Percentiles rank a stretch among this genome's conserved stretches.
phyloP scores from a whole-genome alignment of 192 early-diverging fungal genomes.

The Rhizophagus sp. region DNA sequence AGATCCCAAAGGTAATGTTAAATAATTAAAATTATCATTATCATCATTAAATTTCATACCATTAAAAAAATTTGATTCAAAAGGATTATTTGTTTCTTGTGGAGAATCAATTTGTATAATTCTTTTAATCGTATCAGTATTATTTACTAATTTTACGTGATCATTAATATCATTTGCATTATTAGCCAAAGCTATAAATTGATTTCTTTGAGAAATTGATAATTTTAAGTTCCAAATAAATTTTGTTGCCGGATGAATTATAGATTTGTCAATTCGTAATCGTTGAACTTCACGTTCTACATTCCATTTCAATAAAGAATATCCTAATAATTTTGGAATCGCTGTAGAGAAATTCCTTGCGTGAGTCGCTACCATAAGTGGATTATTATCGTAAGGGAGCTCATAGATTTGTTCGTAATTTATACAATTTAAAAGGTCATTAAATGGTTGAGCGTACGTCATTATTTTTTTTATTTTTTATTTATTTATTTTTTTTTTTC shows the following conservation, averaged over 20 bases:
- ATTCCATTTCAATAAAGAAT: neutral
- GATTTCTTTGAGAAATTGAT: neutral
- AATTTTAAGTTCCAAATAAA: neutral
- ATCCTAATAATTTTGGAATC: neutral
- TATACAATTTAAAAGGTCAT: no score
- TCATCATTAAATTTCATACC: neutral
- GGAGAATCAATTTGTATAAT: neutral
- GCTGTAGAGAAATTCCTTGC: no score
- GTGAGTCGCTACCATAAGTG: no score
- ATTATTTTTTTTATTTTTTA: no score
- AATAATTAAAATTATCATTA: neutral
- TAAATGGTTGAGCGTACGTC: no score
- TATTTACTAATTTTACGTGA: neutral
- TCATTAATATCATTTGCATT: neutral
- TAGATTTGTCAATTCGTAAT: neutral
- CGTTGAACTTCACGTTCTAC: neutral
- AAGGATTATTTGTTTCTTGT: neutral
- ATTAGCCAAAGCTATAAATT: neutral
- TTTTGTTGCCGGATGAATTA: neutral
- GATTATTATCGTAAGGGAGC: no score
- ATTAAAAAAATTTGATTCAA: neutral
- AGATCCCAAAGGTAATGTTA: neutral
- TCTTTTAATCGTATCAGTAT: neutral
- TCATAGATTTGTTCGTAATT: no score
- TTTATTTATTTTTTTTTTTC: no score